phyloP scores from a whole-genome alignment of 2,329 filamentous ascomycete genomes.

The Ophiostoma piceae region DNA sequence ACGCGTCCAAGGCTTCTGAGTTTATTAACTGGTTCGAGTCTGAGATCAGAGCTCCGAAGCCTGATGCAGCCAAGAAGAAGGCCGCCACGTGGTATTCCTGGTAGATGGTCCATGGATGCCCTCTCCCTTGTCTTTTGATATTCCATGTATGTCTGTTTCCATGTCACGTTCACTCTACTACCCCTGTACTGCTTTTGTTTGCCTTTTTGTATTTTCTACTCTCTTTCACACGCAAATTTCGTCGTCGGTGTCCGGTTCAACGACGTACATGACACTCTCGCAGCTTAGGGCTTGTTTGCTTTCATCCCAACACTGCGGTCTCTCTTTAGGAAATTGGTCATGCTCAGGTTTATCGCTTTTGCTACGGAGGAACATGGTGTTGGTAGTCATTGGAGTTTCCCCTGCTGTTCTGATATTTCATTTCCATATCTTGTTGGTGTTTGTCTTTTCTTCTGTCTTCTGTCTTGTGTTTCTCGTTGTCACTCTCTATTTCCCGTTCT shows the following conservation, averaged over 20 bases:
- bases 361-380: conserved; percentile 1
- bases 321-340: background rate
- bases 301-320: background rate
- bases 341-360: background rate
- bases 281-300: background rate
- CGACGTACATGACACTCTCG: background rate
- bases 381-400: conserved; percentile 9
- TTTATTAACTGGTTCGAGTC: conserved; percentile 21
- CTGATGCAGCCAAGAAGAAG: background rate
- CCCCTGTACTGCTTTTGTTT: background rate
- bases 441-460: background rate
- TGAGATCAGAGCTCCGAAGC: background rate
- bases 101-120: background rate
- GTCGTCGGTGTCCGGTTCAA: background rate
- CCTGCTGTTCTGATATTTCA: background rate
- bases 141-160: background rate
- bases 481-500: background rate
- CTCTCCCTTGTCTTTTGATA: background rate
- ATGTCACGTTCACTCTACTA: background rate
- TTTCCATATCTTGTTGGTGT: background rate
- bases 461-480: background rate
- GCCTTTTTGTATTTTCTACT: background rate
- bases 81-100: background rate
- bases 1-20: conserved; percentile 22
- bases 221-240: background rate